A percentile compares a stretch with the other conserved stretches of the same genome.
Conservation (phyloP, 1,284 basidiomycete species). For the Apiotrichum brassicae region DNA sequence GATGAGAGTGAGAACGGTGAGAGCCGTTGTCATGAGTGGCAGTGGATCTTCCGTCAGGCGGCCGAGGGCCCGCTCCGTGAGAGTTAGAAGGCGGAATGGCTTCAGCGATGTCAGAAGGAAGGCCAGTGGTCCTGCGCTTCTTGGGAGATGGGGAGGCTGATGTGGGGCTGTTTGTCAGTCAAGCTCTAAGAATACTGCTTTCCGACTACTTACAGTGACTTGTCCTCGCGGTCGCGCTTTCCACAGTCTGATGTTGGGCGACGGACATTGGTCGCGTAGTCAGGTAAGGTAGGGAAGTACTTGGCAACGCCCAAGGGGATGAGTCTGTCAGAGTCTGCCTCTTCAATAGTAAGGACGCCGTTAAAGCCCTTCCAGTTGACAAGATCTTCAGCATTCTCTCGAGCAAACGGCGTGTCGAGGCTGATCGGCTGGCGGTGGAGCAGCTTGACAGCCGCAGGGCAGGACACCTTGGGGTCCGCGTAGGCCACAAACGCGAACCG, state of each 20-base stretch:
- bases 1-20: slow-evolving; percentile 7
- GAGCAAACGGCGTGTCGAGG: slow-evolving; percentile 29
- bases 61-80: not conserved
- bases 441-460: slow-evolving; percentile 25
- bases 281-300: slow-evolving; percentile 34
- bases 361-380: slow-evolving; percentile 36
- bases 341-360: slow-evolving; percentile 34
- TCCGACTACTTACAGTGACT: not conserved
- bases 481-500: slow-evolving; percentile 44
- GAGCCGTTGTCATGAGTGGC: slow-evolving; percentile 2
- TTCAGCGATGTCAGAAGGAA: slow-evolving; percentile 11
- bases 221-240: slow-evolving; percentile 8
- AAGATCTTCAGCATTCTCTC: slow-evolving; percentile 28
- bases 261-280: slow-evolving; percentile 26
- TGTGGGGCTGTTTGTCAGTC: slow-evolving; percentile 1
- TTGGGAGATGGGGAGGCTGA: slow-evolving; percentile 3
- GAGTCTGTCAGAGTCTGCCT: slow-evolving; percentile 32
- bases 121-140: not conserved
- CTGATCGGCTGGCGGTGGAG: slow-evolving; percentile 33
- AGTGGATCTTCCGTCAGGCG: slow-evolving; percentile 1
- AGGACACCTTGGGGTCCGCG: slow-evolving; percentile 20
- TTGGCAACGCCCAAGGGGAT: slow-evolving; percentile 30
- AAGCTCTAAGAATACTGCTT: not conserved
- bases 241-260: not conserved
- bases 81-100: not conserved